Evolutionary conservation across 768 basidiomycete species (phyloP).

Genomic region (Tylopilus vinaceipallidus): DNA sequence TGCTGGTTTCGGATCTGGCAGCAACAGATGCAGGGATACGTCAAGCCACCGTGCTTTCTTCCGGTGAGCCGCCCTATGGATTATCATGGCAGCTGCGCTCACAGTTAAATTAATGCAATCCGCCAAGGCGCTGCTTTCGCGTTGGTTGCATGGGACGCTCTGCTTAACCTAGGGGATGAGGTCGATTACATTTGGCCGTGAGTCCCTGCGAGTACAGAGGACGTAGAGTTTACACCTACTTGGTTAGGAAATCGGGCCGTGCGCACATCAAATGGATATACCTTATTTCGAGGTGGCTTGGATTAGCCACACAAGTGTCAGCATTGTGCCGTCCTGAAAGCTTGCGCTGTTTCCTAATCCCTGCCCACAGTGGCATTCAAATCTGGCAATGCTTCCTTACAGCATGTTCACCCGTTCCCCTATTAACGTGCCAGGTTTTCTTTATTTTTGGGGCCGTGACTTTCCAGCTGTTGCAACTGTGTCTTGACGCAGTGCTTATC

Average conservation of each 20-base stretch:
- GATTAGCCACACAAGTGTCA: constrained; percentile 17
- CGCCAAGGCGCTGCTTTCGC: constrained; percentile 10
- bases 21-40: neutral
- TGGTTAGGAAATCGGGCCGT: constrained; percentile 7
- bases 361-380: constrained; percentile 1
- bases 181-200: constrained; percentile 21
- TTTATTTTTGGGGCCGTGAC: neutral
- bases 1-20: constrained; percentile 2
- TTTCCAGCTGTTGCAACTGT: constrained; percentile 16
- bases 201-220: constrained; percentile 2
- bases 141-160: constrained; percentile 14
- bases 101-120: too few species aligned
- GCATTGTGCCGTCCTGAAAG: neutral
- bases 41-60: constrained; percentile 3
- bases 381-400: neutral
- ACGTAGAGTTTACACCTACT: neutral
- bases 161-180: constrained; percentile 19
- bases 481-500: constrained; percentile 13
- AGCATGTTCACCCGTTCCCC: neutral
- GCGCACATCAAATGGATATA: constrained; percentile 19
- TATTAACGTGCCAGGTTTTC: constrained; percentile 2
- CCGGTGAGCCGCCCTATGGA: constrained; percentile 7
- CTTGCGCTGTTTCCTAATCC: constrained; percentile 1
- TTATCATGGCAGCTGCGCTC: too few species aligned
- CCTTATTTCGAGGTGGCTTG: constrained; percentile 24